Percentiles rank a stretch among this genome's conserved stretches.
Conservation (phyloP, 1,284 basidiomycete genomes). For the Rhodotorula glutinis region DNA sequence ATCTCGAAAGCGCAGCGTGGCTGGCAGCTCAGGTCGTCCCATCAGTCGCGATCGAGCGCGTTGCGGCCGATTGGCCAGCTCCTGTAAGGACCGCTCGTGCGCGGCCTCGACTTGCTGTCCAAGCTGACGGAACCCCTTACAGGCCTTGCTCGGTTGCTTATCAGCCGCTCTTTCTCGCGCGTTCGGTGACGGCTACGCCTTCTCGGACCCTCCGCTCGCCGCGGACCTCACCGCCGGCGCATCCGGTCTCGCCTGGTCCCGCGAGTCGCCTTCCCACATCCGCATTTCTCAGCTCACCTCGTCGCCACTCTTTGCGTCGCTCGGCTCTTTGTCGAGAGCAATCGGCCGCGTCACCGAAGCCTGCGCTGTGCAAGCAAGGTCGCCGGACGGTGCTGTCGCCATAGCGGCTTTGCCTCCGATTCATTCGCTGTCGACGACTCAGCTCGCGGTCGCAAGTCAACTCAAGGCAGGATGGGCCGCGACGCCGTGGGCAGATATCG, state of each 20-base stretch:
- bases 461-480: constrained; percentile 32
- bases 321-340: constrained; percentile 39
- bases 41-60: constrained; percentile 14
- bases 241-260: constrained; percentile 31
- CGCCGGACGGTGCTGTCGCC: background rate
- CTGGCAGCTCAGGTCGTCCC: constrained; percentile 38
- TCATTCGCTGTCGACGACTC: constrained; percentile 4
- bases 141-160: constrained; percentile 22
- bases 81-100: background rate
- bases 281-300: constrained; percentile 10
- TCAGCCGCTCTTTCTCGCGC: constrained; percentile 21
- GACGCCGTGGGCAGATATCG: constrained; percentile 35
- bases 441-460: constrained; percentile 15
- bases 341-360: constrained; percentile 39
- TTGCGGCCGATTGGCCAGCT: constrained; percentile 9
- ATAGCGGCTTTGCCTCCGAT: constrained; percentile 14
- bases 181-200: constrained; percentile 37
- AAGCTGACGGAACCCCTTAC: background rate
- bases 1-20: constrained; percentile 21
- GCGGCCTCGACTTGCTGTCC: no score
- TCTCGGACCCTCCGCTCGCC: constrained; percentile 26
- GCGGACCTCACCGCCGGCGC: constrained; percentile 21
- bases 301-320: constrained; percentile 15
- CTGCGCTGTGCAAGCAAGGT: constrained; percentile 5
- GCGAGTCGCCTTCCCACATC: constrained; percentile 27